These are phyloP conservation scores for Xylaria palmicola DNA, from an alignment of 495 filamentous ascomycete species.

Conservation along the genomic window DNA sequence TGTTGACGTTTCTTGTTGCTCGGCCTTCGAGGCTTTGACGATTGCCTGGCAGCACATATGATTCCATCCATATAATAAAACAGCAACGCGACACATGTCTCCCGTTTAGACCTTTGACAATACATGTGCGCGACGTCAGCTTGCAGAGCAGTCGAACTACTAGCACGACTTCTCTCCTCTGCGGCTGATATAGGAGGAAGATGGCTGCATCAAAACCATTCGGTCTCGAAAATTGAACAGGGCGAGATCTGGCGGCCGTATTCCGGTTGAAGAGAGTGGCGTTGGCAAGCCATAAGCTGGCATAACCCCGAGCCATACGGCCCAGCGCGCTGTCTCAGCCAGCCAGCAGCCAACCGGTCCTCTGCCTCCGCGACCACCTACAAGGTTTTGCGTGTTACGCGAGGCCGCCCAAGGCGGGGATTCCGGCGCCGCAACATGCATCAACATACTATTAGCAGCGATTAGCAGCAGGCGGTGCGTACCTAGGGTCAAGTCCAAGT, in stretches of 20 bases:
- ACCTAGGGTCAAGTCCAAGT: background rate
- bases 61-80: background rate
- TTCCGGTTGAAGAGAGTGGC: background rate
- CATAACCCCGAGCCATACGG: background rate
- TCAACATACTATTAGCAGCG: background rate
- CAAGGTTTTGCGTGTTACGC: no score
- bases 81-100: background rate
- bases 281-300: background rate
- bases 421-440: background rate
- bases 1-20: background rate
- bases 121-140: background rate
- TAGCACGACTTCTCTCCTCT: background rate
- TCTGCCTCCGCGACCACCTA: no score
- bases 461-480: background rate
- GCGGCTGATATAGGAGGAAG: background rate
- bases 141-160: background rate
- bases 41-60: background rate
- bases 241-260: background rate
- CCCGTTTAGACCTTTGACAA: background rate
- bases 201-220: background rate
- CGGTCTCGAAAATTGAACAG: background rate
- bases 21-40: background rate
- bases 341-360: no score
- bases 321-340: constrained; percentile 3
- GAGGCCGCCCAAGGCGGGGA: background rate